Evolutionary conservation across 83 land plant species (phyloP), one percentile per base, ranked within the genome.

Genomic region (Diphasiastrum complanatum): DNA sequence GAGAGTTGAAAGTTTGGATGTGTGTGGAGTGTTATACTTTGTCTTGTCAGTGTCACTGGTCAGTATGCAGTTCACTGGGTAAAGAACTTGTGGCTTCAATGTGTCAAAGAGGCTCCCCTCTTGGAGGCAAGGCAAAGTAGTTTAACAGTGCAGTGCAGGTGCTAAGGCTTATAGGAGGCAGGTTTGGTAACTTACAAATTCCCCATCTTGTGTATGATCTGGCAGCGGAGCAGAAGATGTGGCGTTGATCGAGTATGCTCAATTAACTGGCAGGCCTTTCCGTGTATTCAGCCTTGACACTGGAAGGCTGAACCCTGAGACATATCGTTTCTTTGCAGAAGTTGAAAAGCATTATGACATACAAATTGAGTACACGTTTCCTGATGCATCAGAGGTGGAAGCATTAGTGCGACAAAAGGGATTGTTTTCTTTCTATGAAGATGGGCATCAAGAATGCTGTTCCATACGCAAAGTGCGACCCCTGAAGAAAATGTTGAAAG

Each of bases 371-470:
- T 92, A 92, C 75, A 88, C 74, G 80, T 92, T 88, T 68, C 98
- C 98, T 1, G 96, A 88, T 72, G 81, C 98, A 4, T 63, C 60
- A 30, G 96, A 92, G 55, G 91, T 89, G 16, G 85, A 92, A 53
- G 83, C 58, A 8, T 59, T 92, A 5, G 91, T 85, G 4, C 79
- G 90, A 43, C 72, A 40, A 50, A 92, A 88, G 32, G 96, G 96
- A 1, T 51, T 92, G 52, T 92, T 92, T 65, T 89, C 98, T 5
- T 92, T 89, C 61, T 88, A 85, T 61, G 85, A 85, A 51, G 96
- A 88, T 71, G 97, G 96, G 10, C 97, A 92, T 64, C 91, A 88
- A 69, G 96, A 92, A 46, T 92, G 97, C 78, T 92, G 97, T 81
- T 59, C 82, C n/a, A 78, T 92, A 5, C 79, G 95, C 47, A 92